These are phyloP conservation scores for Fistulina hepatica DNA, from an alignment of 1,284 basidiomycete genomes.

Conservation along the genomic window DNA sequence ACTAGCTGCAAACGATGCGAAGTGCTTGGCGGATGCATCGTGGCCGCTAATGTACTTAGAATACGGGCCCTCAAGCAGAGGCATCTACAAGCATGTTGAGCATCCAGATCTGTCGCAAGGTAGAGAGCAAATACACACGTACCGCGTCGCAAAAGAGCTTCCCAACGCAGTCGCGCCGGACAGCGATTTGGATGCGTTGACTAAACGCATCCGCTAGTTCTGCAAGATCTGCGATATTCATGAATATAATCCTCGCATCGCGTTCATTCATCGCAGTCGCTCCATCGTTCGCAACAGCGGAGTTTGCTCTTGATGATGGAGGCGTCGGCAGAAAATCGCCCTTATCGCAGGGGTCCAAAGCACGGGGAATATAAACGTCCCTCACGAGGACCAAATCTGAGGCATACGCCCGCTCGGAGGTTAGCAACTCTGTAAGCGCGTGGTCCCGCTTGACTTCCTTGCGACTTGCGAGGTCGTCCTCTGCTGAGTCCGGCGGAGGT, in stretches of 20 bases:
- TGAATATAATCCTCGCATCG: constrained; percentile 69
- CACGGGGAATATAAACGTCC: constrained; percentile 75
- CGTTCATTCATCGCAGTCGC: constrained; percentile 55
- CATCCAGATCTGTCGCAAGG: no score
- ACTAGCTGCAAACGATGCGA: constrained; percentile 45
- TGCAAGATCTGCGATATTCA: constrained; percentile 70
- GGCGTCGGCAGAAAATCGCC: constrained; percentile 33
- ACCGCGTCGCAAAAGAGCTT: constrained; percentile 68
- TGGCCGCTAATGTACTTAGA: constrained; percentile 84
- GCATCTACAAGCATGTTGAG: no score
- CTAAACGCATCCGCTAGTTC: constrained; percentile 59
- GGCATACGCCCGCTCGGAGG: constrained; percentile 81
- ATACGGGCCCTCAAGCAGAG: constrained; percentile 70
- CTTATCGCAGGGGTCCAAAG: no score
- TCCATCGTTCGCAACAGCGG: constrained; percentile 21
- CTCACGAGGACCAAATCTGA: constrained; percentile 78
- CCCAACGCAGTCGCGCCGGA: constrained; percentile 65
- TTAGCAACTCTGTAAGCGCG: constrained; percentile 73
- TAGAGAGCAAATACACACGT: no score
- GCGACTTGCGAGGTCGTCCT: no score
- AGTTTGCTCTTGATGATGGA: constrained; percentile 23
- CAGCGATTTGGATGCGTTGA: constrained; percentile 44
- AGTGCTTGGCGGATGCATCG: constrained; percentile 62
- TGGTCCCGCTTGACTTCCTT: constrained; percentile 84
- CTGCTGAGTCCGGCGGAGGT: no score